phyloP scores from a whole-genome alignment of 2,329 filamentous ascomycete genomes.

The Fusarium tricinctum region DNA sequence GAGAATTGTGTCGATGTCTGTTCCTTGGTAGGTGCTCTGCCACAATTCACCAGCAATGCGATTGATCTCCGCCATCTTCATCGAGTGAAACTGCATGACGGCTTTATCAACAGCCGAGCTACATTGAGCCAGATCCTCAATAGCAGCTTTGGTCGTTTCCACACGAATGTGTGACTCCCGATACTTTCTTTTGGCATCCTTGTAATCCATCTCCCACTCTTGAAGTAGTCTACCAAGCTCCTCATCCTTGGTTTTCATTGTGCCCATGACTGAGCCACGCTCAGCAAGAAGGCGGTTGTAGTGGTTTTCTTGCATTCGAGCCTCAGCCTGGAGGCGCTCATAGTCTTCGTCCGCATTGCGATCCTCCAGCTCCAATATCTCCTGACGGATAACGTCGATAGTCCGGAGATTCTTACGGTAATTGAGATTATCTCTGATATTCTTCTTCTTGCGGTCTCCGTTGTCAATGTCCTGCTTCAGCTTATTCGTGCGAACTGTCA shows the following conservation, averaged over 20 bases:
- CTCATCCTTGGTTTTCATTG: slow-evolving; percentile 86
- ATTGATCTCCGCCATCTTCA: slow-evolving; percentile 99
- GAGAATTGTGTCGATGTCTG: slow-evolving; percentile 95
- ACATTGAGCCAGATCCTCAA: slow-evolving; percentile 90
- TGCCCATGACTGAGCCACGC: slow-evolving; percentile 79
- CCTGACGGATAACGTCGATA: slow-evolving; percentile 74
- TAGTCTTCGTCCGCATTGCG: slow-evolving; percentile 89
- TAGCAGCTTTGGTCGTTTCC: slow-evolving; percentile 90
- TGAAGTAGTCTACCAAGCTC: slow-evolving; percentile 79
- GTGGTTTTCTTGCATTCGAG: slow-evolving; percentile 74
- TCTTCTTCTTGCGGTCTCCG: slow-evolving; percentile 85
- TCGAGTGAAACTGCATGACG: slow-evolving; percentile 94
- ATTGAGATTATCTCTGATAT: slow-evolving; percentile 88
- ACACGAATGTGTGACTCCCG: slow-evolving; percentile 91
- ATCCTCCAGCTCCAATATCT: slow-evolving; percentile 81
- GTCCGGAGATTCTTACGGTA: slow-evolving; percentile 82
- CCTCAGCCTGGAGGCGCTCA: slow-evolving; percentile 78
- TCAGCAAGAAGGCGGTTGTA: slow-evolving; percentile 79
- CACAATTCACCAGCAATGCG: slow-evolving; percentile 95
- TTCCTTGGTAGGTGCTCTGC: slow-evolving; percentile 96
- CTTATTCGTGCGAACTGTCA: slow-evolving; percentile 80
- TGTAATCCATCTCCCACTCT: slow-evolving; percentile 90
- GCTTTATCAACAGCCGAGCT: slow-evolving; percentile 89
- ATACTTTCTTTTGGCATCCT: slow-evolving; percentile 83
- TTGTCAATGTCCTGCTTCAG: slow-evolving; percentile 83